Percentiles rank a stretch among this genome's conserved stretches.
These are phyloP conservation scores for Podaxis mareebaensis DNA, from an alignment of 768 basidiomycete species.

Conservation along the genomic window DNA sequence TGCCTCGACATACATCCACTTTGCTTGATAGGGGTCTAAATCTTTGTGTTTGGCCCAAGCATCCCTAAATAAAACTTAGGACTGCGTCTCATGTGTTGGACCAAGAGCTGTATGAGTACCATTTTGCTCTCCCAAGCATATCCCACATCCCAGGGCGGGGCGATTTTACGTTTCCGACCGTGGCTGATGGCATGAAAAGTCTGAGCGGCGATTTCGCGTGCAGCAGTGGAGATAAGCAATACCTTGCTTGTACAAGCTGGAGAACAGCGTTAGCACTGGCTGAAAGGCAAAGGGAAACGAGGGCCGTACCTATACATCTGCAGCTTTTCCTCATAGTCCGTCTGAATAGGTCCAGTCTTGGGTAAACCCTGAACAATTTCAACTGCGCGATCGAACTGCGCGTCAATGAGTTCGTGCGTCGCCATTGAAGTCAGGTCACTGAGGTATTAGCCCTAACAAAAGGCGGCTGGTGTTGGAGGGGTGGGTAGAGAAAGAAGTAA, in stretches of 20 bases:
- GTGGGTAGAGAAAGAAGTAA: no score
- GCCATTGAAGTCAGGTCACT: constrained; percentile 43
- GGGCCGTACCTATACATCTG: constrained; percentile 80
- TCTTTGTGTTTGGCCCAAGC: constrained; percentile 95
- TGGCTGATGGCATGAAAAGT: constrained; percentile 52
- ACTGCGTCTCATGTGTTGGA: background rate
- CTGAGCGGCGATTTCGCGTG: constrained; percentile 6
- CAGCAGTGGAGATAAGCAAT: constrained; percentile 16
- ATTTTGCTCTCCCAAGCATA: constrained; percentile 91
- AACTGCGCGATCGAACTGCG: constrained; percentile 91
- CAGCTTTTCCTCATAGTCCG: constrained; percentile 93
- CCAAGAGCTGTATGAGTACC: constrained; percentile 46
- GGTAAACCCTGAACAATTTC: constrained; percentile 92
- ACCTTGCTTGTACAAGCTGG: constrained; percentile 94
- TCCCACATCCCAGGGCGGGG: constrained; percentile 87
- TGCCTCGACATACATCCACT: constrained; percentile 87
- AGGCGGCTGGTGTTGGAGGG: background rate
- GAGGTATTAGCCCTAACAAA: background rate
- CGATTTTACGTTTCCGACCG: constrained; percentile 81
- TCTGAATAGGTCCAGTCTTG: constrained; percentile 94
- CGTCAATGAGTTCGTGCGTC: constrained; percentile 67
- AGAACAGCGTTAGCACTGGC: constrained; percentile 15
- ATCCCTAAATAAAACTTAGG: constrained; percentile 57
- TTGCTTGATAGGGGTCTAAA: constrained; percentile 75
- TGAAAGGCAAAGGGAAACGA: background rate